Evolutionary conservation across 176 grass and related monocot genomes (phyloP).

Genomic region (Musa acuminata): DNA sequence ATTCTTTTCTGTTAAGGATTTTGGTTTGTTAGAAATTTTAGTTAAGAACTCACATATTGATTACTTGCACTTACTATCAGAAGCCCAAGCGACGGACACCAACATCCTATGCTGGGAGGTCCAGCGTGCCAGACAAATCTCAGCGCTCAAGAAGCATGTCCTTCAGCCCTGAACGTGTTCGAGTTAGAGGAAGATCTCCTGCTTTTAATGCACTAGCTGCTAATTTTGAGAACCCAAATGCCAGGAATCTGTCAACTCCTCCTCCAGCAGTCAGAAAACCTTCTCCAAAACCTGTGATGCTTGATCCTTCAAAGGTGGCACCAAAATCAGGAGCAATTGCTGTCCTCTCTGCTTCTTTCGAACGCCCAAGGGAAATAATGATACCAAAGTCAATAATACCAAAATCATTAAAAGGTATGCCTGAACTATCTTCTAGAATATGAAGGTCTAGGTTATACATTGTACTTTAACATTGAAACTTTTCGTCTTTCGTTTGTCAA

Average conservation of each 20-base stretch:
- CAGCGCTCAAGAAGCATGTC: slow-evolving; percentile 95
- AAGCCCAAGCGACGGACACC: slow-evolving; percentile 79
- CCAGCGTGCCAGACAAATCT: slow-evolving; percentile 75
- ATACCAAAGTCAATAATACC: slow-evolving; percentile 97
- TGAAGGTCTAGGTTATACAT: slow-evolving; percentile 14
- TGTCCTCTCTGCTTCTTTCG: slow-evolving; percentile 63
- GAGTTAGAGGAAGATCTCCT: slow-evolving; percentile 90
- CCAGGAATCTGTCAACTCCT: slow-evolving; percentile 90
- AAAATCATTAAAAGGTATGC: slow-evolving; percentile 87
- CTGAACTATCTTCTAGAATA: slow-evolving; percentile 9
- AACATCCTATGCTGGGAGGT: slow-evolving; percentile 66
- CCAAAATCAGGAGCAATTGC: slow-evolving; percentile 52
- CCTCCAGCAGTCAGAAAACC: slow-evolving; percentile 68
- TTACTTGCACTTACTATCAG: slow-evolving; percentile 22
- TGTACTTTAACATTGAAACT: not conserved
- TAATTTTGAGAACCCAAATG: slow-evolving; percentile 83
- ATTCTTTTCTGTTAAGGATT: no score
- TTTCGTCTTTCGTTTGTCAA: slow-evolving; percentile 28
- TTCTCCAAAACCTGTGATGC: slow-evolving; percentile 36
- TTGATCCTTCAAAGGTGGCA: slow-evolving; percentile 52
- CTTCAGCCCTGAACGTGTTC: slow-evolving; percentile 87
- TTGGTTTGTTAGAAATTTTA: not conserved
- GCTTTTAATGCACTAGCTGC: slow-evolving; percentile 95
- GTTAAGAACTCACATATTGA: not conserved
- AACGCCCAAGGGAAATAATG: slow-evolving; percentile 67